Evolutionary conservation across 1,284 basidiomycete genomes (phyloP), one percentile per base, ranked within the genome.

Genomic region (Rhodotorula sp.): DNA sequence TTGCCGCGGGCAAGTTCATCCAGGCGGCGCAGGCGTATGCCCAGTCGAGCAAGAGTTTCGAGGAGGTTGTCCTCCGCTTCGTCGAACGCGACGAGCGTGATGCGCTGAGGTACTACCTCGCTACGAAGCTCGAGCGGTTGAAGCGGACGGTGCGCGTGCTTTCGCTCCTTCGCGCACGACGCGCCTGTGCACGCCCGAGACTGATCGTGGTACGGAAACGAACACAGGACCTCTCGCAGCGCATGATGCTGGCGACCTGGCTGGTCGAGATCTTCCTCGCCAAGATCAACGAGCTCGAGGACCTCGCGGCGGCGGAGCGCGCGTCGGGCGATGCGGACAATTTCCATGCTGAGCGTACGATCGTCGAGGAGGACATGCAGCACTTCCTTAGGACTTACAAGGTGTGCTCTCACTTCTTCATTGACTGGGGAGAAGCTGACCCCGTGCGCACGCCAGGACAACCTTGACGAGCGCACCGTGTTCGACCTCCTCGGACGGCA

Each of bases 161-260:
- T 39, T 46, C 12, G 19, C 25, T n/a, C 46, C 34, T 46, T 12
- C 12, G 27, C 58, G 34, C 34, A 29, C 19, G 9, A 13, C 0
- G 41, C 19, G 37, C 21, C 22, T 17, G 8, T 12, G 27, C 5
- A 10, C 1, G 55, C 34, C 37, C 48, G 19, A 48, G 2, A 48
- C 73, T 71, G 60, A 78, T 48, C n/a, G 1, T 12, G 12, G 12
- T 10, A 21, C 8, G 46, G 10, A 3, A 19, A n/a, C 17, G 48
- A 53, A 19, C 67, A 29, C 73, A 95, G 92, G 93, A 97, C 77
- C 78, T 92, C 59, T 94, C 92, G 0, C 94, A 97, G 81, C 87
- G 97, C 46, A 94, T 96, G 90, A 96, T 99, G 90, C 85, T 99
- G 15, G 94, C 97, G 2, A 98, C 95, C 0, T 99, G 97, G 97